A percentile compares a stretch with the other conserved stretches of the same genome.
These are phyloP conservation scores for Pseudocercospora pini-densiflorae DNA, from an alignment of 2,329 filamentous ascomycete species.

Conservation along the genomic window DNA sequence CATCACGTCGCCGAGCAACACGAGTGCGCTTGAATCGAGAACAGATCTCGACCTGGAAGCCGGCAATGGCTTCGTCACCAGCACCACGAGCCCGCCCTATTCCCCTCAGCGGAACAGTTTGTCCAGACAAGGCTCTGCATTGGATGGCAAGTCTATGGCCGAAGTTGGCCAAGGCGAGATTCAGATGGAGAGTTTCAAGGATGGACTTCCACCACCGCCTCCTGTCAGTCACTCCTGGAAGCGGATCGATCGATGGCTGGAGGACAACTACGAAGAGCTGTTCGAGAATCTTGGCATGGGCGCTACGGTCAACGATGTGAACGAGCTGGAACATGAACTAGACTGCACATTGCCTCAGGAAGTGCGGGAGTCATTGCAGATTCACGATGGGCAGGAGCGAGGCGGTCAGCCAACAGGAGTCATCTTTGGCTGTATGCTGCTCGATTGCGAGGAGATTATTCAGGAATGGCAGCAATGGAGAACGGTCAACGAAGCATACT, in stretches of 20 bases:
- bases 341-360: constrained; percentile 94
- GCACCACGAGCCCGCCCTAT: constrained; percentile 74
- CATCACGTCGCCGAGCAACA: constrained; percentile 79
- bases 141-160: constrained; percentile 64
- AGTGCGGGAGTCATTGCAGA: constrained; percentile 84
- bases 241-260: constrained; percentile 91
- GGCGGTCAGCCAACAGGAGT: constrained; percentile 89
- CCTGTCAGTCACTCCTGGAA: constrained; percentile 89
- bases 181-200: constrained; percentile 93
- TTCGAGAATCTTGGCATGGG: constrained; percentile 92
- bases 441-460: constrained; percentile 97
- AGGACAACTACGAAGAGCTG: constrained; percentile 93
- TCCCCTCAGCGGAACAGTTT: constrained; percentile 79
- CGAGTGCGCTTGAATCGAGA: constrained; percentile 82
- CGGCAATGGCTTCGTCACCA: constrained; percentile 65
- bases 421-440: constrained; percentile 90
- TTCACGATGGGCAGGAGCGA: constrained; percentile 97
- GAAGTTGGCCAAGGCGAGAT: constrained; percentile 79
- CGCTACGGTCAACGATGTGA: constrained; percentile 91
- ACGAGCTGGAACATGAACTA: constrained; percentile 93
- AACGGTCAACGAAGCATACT: constrained; percentile 86
- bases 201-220: constrained; percentile 87
- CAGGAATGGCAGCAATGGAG: constrained; percentile 99
- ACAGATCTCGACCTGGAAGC: constrained; percentile 72
- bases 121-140: constrained; percentile 52